Evolutionary conservation across 1,139 yeast genomes (phyloP).

Genomic region (Nadsonia commutata): DNA sequence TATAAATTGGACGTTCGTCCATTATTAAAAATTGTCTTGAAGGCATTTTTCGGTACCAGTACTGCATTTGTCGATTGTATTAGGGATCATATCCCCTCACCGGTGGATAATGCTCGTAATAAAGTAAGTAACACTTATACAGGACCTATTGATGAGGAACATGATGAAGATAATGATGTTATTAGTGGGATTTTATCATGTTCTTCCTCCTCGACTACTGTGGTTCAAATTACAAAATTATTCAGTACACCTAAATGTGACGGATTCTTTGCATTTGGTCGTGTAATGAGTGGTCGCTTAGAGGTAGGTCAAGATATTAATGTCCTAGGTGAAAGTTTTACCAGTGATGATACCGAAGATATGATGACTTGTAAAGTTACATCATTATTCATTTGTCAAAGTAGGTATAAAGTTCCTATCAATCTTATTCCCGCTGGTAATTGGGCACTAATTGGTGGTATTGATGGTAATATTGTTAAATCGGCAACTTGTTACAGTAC

Average conservation of each 20-base stretch:
- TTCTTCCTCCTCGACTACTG: constrained; percentile 19
- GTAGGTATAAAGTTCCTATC: constrained; percentile 51
- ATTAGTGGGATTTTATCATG: constrained; percentile 17
- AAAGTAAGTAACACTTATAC: constrained; percentile 17
- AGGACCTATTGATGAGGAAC: constrained; percentile 16
- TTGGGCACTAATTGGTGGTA: constrained; percentile 52
- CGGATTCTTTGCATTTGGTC: constrained; percentile 38
- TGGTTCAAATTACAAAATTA: constrained; percentile 50
- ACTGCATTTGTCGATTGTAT: constrained; percentile 42
- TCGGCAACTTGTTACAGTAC: constrained; percentile 38
- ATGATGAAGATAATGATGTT: constrained; percentile 10
- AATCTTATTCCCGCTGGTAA: constrained; percentile 47
- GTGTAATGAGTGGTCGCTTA: constrained; percentile 49
- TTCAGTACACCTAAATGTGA: constrained; percentile 36
- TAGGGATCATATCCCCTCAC: constrained; percentile 27
- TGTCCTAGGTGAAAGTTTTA: constrained; percentile 43
- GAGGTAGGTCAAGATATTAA: constrained; percentile 33
- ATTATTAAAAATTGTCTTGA: constrained; percentile 40
- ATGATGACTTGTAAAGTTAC: constrained; percentile 27
- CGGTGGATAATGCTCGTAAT: constrained; percentile 22
- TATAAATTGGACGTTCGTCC: constrained; percentile 39
- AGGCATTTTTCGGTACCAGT: constrained; percentile 38
- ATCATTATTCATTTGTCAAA: constrained; percentile 49
- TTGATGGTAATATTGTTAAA: constrained; percentile 40
- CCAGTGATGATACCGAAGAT: constrained; percentile 38